Conservation (phyloP, 495 filamentous ascomycete genomes). For the Hypoxylon trugodes region DNA sequence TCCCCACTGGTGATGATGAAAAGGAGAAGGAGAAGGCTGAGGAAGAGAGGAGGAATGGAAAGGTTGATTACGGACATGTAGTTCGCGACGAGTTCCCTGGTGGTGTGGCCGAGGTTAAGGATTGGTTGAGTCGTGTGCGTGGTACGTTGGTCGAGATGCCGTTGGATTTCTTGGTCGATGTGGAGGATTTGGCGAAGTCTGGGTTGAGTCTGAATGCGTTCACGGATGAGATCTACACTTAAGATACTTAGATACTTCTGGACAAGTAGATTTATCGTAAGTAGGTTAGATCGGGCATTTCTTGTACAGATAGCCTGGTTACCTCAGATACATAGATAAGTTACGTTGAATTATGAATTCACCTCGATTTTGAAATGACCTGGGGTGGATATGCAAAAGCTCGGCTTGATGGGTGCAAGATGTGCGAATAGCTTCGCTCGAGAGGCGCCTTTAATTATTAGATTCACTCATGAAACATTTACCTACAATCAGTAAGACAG, state of each 20-base stretch:
- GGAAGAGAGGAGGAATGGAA: conserved; percentile 36
- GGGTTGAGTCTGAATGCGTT: conserved; percentile 81
- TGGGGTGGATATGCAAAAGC: no score
- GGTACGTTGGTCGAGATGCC: conserved; percentile 94
- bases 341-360: no score
- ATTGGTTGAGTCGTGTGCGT: conserved; percentile 74
- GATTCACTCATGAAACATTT: not conserved
- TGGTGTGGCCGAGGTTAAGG: conserved; percentile 80
- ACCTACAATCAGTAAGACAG: no score
- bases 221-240: conserved; percentile 88
- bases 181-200: conserved; percentile 85
- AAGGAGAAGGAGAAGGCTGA: conserved; percentile 38
- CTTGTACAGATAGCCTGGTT: no score
- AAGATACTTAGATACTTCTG: conserved; percentile 7
- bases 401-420: no score
- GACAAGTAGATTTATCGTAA: no score
- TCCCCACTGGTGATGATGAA: conserved; percentile 56
- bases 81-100: conserved; percentile 79
- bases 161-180: conserved; percentile 82
- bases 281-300: no score
- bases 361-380: no score
- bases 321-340: no score
- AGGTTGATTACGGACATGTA: conserved; percentile 82
- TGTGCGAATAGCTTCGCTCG: no score
- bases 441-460: no score